Base-by-base conservation (phyloP, 345 rosid genomes). In the Boechera divaricarpa region DNA sequence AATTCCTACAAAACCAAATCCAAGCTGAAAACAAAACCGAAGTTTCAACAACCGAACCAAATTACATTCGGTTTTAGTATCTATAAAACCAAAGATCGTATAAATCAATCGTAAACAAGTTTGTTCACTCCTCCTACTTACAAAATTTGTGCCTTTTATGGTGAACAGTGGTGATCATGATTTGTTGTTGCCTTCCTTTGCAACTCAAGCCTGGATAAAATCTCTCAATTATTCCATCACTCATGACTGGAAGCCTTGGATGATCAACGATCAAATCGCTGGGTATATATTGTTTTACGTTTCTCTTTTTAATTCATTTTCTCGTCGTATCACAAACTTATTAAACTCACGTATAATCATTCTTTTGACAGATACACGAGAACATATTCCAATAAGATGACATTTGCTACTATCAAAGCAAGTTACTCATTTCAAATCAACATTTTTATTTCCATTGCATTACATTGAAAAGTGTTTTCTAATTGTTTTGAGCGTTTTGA, bases 381-480 rank as follows among this genome's bases (percentile, higher is more conserved):
- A 74, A 82, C 85, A 2, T 73, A 64, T 54, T 45, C 77, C 5
- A 73, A 73, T 64, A 64, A 73, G 7, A 73, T 73, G 77, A 84
- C 94, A 60, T 92, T 74, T 67, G 90, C 89, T n/a, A 92, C 94
- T 5, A 63, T 90, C 1, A 92, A 90, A 87, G 97, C 60, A 72
- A 73, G 79, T 28, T 53, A 18, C 28, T 39, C 5, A 16, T n/a
- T 6, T 42, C 5, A 12, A 42, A 1, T 13, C 1, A 41, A 12
- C 48, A 42, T 42, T 42, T 42, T 10, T 41, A 41, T 41, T 10
- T 39, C 4, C 44, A 39, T 39, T 4, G 0, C 11, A 9, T 41
- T 42, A 5, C 4, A 42, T 13, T 11, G 15, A 3, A 42, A 42
- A 13, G 6, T 42, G 5, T 42, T 12, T 42, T 12, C 7, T 42